These are phyloP conservation scores for Mortierella alpina DNA, from an alignment of 192 early-diverging fungal species.

Conservation along the genomic window DNA sequence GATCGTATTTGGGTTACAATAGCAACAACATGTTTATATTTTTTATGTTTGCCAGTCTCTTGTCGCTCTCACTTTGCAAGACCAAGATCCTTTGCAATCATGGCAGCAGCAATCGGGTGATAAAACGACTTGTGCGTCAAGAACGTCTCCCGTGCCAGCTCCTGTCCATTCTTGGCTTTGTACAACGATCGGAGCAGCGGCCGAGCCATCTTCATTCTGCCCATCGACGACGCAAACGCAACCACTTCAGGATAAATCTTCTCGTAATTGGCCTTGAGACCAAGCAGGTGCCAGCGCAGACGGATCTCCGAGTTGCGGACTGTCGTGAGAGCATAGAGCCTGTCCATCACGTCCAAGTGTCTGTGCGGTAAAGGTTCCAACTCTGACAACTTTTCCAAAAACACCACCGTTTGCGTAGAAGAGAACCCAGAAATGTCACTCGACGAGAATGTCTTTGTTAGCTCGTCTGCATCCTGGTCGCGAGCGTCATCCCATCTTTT, in stretches of 20 bases:
- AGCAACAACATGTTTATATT: too few species aligned
- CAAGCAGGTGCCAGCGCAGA: slow-evolving; percentile 86
- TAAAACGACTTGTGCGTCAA: slow-evolving; percentile 81
- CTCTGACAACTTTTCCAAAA: slow-evolving; percentile 81
- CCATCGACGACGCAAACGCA: slow-evolving; percentile 84
- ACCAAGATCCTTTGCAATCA: slow-evolving; percentile 87
- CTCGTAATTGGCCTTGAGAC: slow-evolving; percentile 80
- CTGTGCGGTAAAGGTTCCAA: slow-evolving; percentile 60
- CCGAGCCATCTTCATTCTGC: slow-evolving; percentile 93
- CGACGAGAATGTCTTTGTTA: slow-evolving; percentile 57
- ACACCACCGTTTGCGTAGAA: slow-evolving; percentile 78
- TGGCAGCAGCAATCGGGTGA: slow-evolving; percentile 89
- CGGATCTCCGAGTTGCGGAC: slow-evolving; percentile 88
- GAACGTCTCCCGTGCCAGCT: slow-evolving; percentile 86
- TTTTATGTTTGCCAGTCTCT: not conserved
- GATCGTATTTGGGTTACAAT: too few species aligned
- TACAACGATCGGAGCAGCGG: slow-evolving; percentile 80
- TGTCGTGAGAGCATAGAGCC: slow-evolving; percentile 74
- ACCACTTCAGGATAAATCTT: slow-evolving; percentile 80
- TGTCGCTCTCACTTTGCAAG: slow-evolving; percentile 6
- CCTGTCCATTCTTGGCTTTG: slow-evolving; percentile 75
- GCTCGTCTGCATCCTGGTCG: slow-evolving; percentile 21
- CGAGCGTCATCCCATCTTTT: slow-evolving; percentile 72
- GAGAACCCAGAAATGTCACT: slow-evolving; percentile 75
- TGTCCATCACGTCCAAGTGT: slow-evolving; percentile 74